These are phyloP conservation scores for Neurospora cerealis DNA, from an alignment of 495 filamentous ascomycete species.

Conservation along the genomic window DNA sequence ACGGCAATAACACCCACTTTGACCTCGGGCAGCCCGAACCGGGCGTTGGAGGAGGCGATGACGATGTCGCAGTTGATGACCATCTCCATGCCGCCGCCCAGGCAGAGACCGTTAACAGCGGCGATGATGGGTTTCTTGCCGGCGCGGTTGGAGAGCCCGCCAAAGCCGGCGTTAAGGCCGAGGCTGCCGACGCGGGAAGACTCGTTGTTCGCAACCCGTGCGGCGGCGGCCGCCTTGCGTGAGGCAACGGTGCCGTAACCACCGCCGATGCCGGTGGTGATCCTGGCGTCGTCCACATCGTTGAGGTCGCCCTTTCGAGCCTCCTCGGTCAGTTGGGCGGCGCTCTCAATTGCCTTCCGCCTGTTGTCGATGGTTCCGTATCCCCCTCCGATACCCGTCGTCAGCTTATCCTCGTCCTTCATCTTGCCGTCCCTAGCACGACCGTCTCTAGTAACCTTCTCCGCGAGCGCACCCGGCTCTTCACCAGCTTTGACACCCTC, in stretches of 20 bases:
- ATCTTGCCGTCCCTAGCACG: not conserved
- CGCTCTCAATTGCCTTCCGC: not conserved
- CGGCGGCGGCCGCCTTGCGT: not conserved
- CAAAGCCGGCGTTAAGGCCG: conserved; percentile 28
- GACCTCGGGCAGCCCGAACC: conserved; percentile 65
- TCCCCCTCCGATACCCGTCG: not conserved
- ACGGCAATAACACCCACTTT: conserved; percentile 61
- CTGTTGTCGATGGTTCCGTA: not conserved
- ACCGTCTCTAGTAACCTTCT: not conserved
- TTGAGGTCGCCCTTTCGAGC: not conserved
- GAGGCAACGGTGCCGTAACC: not conserved
- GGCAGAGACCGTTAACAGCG: conserved; percentile 66
- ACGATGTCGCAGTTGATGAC: conserved; percentile 66
- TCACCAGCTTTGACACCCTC: not conserved
- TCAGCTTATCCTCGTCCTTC: not conserved
- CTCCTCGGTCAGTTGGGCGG: not conserved
- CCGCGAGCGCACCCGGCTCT: not conserved
- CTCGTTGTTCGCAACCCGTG: not conserved
- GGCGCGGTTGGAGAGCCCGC: conserved; percentile 35
- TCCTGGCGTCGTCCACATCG: not conserved
- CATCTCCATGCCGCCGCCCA: conserved; percentile 74
- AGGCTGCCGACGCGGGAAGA: conserved; percentile 17
- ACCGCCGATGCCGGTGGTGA: not conserved
- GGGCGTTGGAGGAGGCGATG: conserved; percentile 45
- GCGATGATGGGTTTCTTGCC: conserved; percentile 67